These are phyloP conservation scores for Exophiala aquamarina DNA, from an alignment of 2,329 filamentous ascomycete genomes.

Conservation along the genomic window DNA sequence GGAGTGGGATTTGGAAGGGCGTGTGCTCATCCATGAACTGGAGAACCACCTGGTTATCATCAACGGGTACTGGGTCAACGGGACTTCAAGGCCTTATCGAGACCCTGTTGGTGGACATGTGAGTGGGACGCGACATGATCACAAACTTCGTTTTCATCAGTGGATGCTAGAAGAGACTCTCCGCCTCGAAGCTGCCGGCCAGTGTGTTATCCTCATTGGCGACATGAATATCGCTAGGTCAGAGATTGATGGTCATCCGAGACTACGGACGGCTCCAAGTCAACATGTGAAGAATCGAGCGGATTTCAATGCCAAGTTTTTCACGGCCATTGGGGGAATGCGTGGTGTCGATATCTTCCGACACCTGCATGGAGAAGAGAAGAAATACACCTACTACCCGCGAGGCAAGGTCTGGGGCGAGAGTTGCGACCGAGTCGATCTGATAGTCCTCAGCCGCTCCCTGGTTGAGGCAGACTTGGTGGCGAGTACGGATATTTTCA, in stretches of 20 bases:
- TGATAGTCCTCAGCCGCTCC: constrained; percentile 46
- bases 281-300: constrained; percentile 52
- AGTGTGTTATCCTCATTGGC: constrained; percentile 49
- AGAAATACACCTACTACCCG: constrained; percentile 53
- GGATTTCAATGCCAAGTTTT: constrained; percentile 53
- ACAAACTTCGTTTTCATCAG: constrained; percentile 51
- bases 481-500: constrained; percentile 41
- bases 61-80: constrained; percentile 57
- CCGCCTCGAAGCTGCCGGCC: constrained; percentile 41
- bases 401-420: constrained; percentile 45
- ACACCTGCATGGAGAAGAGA: constrained; percentile 41
- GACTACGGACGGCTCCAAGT: constrained; percentile 43
- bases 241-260: constrained; percentile 47
- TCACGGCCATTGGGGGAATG: constrained; percentile 36
- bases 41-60: constrained; percentile 35
- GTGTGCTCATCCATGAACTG: constrained; percentile 43
- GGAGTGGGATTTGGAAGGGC: constrained; percentile 54
- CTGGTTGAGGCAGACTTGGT: constrained; percentile 37
- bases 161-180: constrained; percentile 47
- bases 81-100: constrained; percentile 41
- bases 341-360: constrained; percentile 50
- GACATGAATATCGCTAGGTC: constrained; percentile 54
- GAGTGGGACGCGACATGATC: constrained; percentile 50
- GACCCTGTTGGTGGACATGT: constrained; percentile 43
- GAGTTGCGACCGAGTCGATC: constrained; percentile 56